A percentile compares a stretch with the other conserved stretches of the same genome.
phyloP scores from a whole-genome alignment of 139 green algal species.

The Gonium pectorale region DNA sequence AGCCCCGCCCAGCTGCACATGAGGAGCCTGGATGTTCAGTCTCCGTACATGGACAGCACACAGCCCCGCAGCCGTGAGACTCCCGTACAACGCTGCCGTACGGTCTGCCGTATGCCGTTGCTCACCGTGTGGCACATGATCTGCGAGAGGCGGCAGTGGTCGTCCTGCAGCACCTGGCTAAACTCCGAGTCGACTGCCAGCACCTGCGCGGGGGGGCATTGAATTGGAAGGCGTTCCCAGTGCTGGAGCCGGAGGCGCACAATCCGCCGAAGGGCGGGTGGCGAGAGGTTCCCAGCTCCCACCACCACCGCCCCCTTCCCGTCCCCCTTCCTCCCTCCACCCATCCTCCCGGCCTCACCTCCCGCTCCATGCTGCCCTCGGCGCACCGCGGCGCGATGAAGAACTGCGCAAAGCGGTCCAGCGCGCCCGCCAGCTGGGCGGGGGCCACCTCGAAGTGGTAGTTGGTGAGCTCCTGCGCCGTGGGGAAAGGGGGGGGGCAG shows the following conservation, averaged over 20 bases:
- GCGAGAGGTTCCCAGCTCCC: background rate
- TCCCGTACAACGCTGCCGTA: no score
- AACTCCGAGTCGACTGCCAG: conserved; percentile 90
- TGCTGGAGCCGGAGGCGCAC: no score
- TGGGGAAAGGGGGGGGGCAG: background rate
- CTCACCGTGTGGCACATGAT: conserved; percentile 88
- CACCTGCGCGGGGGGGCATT: conserved; percentile 41
- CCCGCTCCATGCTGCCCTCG: conserved; percentile 88
- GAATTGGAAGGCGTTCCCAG: no score
- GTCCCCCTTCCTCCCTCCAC: background rate
- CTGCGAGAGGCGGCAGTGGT: conserved; percentile 85
- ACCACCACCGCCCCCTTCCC: background rate
- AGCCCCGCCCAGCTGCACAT: no score
- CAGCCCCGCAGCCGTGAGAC: no score
- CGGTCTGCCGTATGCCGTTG: no score
- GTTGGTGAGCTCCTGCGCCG: conserved; percentile 84
- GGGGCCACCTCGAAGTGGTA: conserved; percentile 95
- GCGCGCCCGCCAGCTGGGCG: conserved; percentile 74
- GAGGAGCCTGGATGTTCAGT: no score
- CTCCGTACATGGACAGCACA: no score
- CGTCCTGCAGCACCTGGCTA: conserved; percentile 83
- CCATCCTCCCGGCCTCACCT: conserved; percentile 70
- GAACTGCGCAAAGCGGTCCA: conserved; percentile 96
- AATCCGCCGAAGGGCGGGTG: no score
- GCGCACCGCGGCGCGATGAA: conserved; percentile 92